phyloP scores from a whole-genome alignment of 495 filamentous ascomycete species.

The Echria macrotheca region DNA sequence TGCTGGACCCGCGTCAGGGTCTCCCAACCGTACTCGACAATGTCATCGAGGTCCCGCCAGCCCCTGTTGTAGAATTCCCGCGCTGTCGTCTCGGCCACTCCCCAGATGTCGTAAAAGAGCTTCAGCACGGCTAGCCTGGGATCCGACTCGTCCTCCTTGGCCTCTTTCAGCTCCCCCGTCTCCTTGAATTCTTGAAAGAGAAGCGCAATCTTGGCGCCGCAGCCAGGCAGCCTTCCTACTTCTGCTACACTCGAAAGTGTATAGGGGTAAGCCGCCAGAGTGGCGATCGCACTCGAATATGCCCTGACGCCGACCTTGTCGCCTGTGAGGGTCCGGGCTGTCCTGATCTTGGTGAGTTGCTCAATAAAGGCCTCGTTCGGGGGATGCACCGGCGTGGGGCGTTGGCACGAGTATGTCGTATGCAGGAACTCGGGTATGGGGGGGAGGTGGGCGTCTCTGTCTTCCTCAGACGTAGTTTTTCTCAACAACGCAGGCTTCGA shows the following conservation, averaged over 20 bases:
- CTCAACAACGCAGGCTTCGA: conserved; percentile 32
- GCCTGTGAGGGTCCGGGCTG: conserved; percentile 60
- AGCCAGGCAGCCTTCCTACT: conserved; percentile 69
- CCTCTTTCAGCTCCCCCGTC: conserved; percentile 54
- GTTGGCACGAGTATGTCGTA: conserved; percentile 73
- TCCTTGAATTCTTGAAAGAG: conserved; percentile 72
- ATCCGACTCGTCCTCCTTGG: conserved; percentile 58
- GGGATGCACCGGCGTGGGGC: conserved; percentile 60
- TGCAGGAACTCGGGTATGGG: conserved; percentile 68
- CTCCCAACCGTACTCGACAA: conserved; percentile 79
- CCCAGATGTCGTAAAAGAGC: conserved; percentile 79
- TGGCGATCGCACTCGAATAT: conserved; percentile 81
- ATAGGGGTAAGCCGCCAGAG: conserved; percentile 74
- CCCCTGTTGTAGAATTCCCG: conserved; percentile 77
- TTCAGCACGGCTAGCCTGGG: conserved; percentile 57
- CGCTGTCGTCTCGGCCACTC: conserved; percentile 79
- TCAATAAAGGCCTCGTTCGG: conserved; percentile 75
- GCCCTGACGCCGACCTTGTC: conserved; percentile 81
- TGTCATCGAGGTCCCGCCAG: conserved; percentile 69
- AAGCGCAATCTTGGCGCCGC: conserved; percentile 70
- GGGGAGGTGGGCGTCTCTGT: conserved; percentile 42
- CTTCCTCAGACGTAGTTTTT: conserved; percentile 69
- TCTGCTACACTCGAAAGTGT: conserved; percentile 45
- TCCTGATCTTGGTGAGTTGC: conserved; percentile 68
- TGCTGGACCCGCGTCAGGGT: conserved; percentile 73